Conservation (phyloP, 2,329 filamentous ascomycete species). For the Ophiocordyceps camponoti-leonardi region DNA sequence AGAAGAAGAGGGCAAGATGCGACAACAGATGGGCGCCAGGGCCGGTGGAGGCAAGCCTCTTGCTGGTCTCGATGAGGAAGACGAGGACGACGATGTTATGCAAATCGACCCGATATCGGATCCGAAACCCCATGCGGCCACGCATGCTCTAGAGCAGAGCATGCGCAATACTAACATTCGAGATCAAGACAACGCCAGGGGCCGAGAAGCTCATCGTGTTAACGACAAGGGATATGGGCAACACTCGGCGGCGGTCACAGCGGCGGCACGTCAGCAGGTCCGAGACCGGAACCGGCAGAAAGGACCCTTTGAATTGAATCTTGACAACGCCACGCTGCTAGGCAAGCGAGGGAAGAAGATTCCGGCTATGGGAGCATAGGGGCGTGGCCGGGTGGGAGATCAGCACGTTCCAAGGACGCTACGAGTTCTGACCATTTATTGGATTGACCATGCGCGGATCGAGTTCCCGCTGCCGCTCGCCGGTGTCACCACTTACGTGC, state of each 20-base stretch:
- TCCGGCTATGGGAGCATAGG: constrained; percentile 23
- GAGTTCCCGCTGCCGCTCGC: background rate
- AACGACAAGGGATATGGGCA: constrained; percentile 63
- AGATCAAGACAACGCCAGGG: constrained; percentile 20
- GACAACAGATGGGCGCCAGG: constrained; percentile 66
- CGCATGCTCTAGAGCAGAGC: constrained; percentile 68
- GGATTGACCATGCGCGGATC: background rate
- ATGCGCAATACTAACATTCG: constrained; percentile 69
- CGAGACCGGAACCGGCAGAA: constrained; percentile 48
- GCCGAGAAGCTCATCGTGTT: constrained; percentile 16
- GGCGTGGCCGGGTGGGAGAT: constrained; percentile 1
- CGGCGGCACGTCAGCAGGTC: constrained; percentile 69
- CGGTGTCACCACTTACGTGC: background rate
- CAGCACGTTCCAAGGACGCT: background rate
- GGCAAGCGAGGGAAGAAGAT: constrained; percentile 49
- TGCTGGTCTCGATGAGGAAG: constrained; percentile 52
- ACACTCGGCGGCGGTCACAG: constrained; percentile 69
- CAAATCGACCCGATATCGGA: constrained; percentile 44
- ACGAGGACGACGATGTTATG: constrained; percentile 40
- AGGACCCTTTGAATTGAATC: constrained; percentile 77
- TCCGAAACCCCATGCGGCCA: constrained; percentile 24
- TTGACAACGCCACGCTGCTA: constrained; percentile 80
- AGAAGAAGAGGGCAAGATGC: constrained; percentile 85
- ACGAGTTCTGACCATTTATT: background rate
- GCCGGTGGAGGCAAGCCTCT: constrained; percentile 41